phyloP scores from a whole-genome alignment of 352 stramenopile species.

The Phytophthora capsici region DNA sequence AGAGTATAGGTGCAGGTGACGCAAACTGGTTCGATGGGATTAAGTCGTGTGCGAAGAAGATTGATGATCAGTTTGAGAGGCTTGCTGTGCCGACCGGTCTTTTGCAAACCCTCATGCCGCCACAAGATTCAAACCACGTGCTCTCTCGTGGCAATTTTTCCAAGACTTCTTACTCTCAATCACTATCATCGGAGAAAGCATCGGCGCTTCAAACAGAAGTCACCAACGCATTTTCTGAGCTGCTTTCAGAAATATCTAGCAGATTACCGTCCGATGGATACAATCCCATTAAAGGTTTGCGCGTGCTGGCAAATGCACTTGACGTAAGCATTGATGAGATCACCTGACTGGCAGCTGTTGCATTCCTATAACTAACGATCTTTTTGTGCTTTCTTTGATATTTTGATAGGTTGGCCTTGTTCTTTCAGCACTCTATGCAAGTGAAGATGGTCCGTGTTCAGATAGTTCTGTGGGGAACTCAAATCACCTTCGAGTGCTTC shows the following conservation, averaged over 20 bases:
- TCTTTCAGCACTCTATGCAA: slow-evolving; percentile 46
- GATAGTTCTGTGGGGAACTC: slow-evolving; percentile 7
- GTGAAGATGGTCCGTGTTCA: slow-evolving; percentile 18
- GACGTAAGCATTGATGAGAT: slow-evolving; percentile 40
- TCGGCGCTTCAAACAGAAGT: slow-evolving; percentile 36
- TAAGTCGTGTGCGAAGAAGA: slow-evolving; percentile 18
- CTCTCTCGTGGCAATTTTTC: slow-evolving; percentile 19
- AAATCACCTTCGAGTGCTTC: slow-evolving; percentile 24
- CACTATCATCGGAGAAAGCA: slow-evolving; percentile 39
- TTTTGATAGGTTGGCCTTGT: slow-evolving; percentile 46
- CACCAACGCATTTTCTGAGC: slow-evolving; percentile 33
- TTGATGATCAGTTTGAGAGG: slow-evolving; percentile 44
- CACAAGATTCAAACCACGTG: slow-evolving; percentile 24
- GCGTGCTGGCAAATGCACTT: slow-evolving; percentile 41
- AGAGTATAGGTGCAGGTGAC: slow-evolving; percentile 1
- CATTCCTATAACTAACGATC: slow-evolving; percentile 17
- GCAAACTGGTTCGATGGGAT: slow-evolving; percentile 22
- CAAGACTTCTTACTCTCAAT: slow-evolving; percentile 28
- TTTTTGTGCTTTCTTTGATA: background rate
- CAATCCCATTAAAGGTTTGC: slow-evolving; percentile 39
- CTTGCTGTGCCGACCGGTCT: slow-evolving; percentile 35
- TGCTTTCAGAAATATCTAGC: slow-evolving; percentile 51
- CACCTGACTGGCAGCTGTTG: background rate
- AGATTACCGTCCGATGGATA: slow-evolving; percentile 37
- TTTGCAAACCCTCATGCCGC: slow-evolving; percentile 26